A percentile compares a stretch with the other conserved stretches of the same genome.
Conservation (phyloP, 495 filamentous ascomycete species). For the Staphylotrichum tortipilum region DNA sequence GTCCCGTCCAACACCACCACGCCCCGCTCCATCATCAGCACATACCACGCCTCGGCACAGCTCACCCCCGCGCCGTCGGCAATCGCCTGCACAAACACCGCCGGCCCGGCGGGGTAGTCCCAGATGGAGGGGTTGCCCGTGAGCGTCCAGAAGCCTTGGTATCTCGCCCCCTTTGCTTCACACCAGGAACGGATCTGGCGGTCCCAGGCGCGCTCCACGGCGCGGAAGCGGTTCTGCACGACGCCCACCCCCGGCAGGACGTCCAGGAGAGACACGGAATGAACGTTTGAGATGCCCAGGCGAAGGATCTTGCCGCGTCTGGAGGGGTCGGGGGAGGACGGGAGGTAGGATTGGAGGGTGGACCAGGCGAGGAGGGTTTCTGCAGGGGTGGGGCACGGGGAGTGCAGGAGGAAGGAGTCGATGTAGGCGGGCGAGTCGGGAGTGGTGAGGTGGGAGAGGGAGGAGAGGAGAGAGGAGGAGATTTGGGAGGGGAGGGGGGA, state of each 20-base stretch:
- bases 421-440: slow-evolving; percentile 57
- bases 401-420: slow-evolving; percentile 67
- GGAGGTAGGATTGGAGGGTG: slow-evolving; percentile 55
- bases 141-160: slow-evolving; percentile 76
- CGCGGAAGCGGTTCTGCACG: slow-evolving; percentile 70
- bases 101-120: slow-evolving; percentile 29
- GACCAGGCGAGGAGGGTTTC: slow-evolving; percentile 60
- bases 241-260: slow-evolving; percentile 32
- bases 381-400: slow-evolving; percentile 47
- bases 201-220: slow-evolving; percentile 53
- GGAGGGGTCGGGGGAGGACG: slow-evolving; percentile 21
- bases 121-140: slow-evolving; percentile 57
- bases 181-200: slow-evolving; percentile 53
- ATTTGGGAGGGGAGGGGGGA: slow-evolving; percentile 51
- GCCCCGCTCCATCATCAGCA: slow-evolving; percentile 49
- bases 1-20: slow-evolving; percentile 64
- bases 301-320: slow-evolving; percentile 39
- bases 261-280: slow-evolving; percentile 41
- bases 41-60: slow-evolving; percentile 53
- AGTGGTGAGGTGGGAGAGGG: slow-evolving; percentile 50
- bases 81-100: slow-evolving; percentile 41
- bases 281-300: slow-evolving; percentile 66
- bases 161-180: slow-evolving; percentile 46
- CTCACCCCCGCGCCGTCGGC: slow-evolving; percentile 41
- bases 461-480: slow-evolving; percentile 54